Percentiles rank a stretch among this genome's conserved stretches.
These are phyloP conservation scores for Kandelia obovata DNA, from an alignment of 345 rosid species.

Conservation along the genomic window DNA sequence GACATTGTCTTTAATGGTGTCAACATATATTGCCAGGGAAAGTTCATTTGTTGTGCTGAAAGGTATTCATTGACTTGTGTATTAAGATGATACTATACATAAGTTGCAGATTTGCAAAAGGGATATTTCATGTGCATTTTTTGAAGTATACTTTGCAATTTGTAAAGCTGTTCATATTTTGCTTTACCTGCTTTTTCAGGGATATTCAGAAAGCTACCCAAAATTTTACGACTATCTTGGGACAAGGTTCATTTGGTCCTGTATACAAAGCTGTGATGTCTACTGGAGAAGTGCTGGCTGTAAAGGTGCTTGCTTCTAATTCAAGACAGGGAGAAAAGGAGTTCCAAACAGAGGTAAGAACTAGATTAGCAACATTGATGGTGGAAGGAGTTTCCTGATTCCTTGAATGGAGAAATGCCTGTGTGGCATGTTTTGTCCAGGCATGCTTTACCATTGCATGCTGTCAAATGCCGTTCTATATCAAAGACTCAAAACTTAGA, in stretches of 20 bases:
- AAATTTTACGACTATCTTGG: constrained; percentile 71
- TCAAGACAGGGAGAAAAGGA: constrained; percentile 92
- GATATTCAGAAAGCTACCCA: constrained; percentile 93
- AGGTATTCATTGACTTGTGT: no score
- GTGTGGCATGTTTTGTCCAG: not conserved
- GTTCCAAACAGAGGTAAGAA: constrained; percentile 85
- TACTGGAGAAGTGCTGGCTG: constrained; percentile 65
- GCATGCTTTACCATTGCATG: not conserved
- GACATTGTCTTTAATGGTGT: no score
- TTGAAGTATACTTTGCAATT: not conserved
- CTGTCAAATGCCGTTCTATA: not conserved
- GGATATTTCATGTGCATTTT: not conserved
- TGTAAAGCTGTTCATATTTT: not conserved
- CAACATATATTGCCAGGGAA: no score
- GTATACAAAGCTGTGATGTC: constrained; percentile 80
- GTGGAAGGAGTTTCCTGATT: not conserved
- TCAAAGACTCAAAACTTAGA: not conserved
- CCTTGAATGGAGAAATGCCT: not conserved
- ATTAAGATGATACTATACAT: no score
- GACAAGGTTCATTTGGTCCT: constrained; percentile 95
- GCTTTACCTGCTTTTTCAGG: constrained; percentile 37
- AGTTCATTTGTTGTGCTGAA: no score
- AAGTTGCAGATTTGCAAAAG: no score
- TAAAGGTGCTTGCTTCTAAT: constrained; percentile 85
- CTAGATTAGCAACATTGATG: not conserved